phyloP scores from a whole-genome alignment of 192 early-diverging fungal species.

The Geranomyces michiganensis region DNA sequence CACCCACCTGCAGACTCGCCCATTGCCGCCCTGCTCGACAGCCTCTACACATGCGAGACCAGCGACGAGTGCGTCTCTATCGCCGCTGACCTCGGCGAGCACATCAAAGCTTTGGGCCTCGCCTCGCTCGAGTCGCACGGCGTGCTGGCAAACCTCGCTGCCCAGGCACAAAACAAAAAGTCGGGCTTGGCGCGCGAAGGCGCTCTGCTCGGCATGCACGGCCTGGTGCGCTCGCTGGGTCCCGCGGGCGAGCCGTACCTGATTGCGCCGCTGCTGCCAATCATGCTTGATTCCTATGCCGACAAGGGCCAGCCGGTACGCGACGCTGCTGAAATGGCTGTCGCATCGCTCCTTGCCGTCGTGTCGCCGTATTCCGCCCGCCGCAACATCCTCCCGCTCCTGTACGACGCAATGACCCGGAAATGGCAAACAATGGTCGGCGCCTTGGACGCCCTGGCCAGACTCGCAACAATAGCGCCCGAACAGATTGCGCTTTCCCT shows the following conservation, averaged over 20 bases:
- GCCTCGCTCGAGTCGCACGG: constrained; percentile 35
- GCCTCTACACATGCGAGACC: constrained; percentile 51
- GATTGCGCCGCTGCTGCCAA: constrained; percentile 57
- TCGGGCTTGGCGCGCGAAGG: constrained; percentile 51
- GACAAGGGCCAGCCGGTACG: constrained; percentile 55
- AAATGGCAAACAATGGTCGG: constrained; percentile 57
- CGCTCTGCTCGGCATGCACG: constrained; percentile 45
- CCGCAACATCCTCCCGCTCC: constrained; percentile 29
- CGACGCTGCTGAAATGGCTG: constrained; percentile 49
- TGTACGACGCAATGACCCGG: constrained; percentile 37
- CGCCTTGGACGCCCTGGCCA: constrained; percentile 39
- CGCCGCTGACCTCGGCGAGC: constrained; percentile 43
- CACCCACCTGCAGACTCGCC: neutral
- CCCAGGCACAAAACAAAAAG: constrained; percentile 53
- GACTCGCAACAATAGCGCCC: constrained; percentile 45
- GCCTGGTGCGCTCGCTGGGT: constrained; percentile 42
- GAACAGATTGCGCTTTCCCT: constrained; percentile 45
- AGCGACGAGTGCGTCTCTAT: constrained; percentile 48
- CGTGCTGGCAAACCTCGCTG: constrained; percentile 39
- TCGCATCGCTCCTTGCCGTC: constrained; percentile 16
- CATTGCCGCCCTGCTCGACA: constrained; percentile 27
- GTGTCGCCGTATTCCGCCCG: constrained; percentile 25
- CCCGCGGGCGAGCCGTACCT: constrained; percentile 62
- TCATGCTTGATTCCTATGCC: constrained; percentile 63
- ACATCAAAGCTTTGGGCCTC: constrained; percentile 35